Conservation (phyloP, 2,329 filamentous ascomycete species). For the Diplocarpon mali region DNA sequence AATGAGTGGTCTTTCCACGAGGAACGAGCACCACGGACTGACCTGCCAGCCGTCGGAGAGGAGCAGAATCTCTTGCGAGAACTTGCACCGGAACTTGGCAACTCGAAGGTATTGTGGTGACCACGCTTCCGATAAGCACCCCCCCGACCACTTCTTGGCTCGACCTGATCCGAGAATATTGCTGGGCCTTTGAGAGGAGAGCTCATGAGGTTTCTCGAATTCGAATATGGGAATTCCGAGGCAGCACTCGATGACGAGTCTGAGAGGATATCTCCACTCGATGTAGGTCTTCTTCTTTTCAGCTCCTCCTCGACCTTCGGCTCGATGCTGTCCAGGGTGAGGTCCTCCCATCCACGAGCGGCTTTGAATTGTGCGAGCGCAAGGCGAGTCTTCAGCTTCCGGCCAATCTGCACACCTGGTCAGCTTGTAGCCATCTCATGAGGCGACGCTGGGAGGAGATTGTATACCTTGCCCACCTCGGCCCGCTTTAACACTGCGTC, state of each 20-base stretch:
- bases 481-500: slow-evolving; percentile 62
- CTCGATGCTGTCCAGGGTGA: slow-evolving; percentile 77
- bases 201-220: slow-evolving; percentile 49
- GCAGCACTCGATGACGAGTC: slow-evolving; percentile 72
- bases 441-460: slow-evolving; percentile 11
- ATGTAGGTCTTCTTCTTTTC: slow-evolving; percentile 49
- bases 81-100: slow-evolving; percentile 38
- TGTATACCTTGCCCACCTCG: slow-evolving; percentile 62
- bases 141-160: slow-evolving; percentile 43
- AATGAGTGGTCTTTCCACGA: slow-evolving; percentile 70
- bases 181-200: slow-evolving; percentile 71
- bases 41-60: slow-evolving; percentile 49
- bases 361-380: slow-evolving; percentile 96
- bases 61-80: slow-evolving; percentile 60
- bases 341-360: slow-evolving; percentile 87
- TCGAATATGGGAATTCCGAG: slow-evolving; percentile 63
- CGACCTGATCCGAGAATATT: slow-evolving; percentile 74
- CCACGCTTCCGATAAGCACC: slow-evolving; percentile 56
- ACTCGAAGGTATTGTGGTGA: slow-evolving; percentile 48
- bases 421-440: slow-evolving; percentile 9
- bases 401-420: slow-evolving; percentile 63
- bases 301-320: slow-evolving; percentile 72
- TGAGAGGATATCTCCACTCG: slow-evolving; percentile 63
- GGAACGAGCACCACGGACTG: slow-evolving; percentile 39
- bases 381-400: slow-evolving; percentile 84